phyloP scores from a whole-genome alignment of 768 basidiomycete genomes.

The Pulveroboletus ravenelii region DNA sequence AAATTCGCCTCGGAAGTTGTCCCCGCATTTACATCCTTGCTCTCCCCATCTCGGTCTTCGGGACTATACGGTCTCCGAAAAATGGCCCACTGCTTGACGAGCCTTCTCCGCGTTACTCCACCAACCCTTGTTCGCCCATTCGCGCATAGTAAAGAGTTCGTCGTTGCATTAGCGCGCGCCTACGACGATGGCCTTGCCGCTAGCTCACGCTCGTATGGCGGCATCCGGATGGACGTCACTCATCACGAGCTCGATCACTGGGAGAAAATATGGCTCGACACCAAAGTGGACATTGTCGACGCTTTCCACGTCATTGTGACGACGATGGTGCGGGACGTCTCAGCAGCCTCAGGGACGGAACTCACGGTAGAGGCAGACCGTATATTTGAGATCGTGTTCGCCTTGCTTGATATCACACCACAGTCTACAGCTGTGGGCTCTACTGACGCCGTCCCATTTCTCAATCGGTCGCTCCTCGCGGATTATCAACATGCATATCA shows the following conservation, averaged over 20 bases:
- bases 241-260: constrained; percentile 50
- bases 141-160: constrained; percentile 45
- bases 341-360: constrained; percentile 37
- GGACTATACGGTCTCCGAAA: constrained; percentile 67
- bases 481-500: constrained; percentile 72
- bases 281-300: constrained; percentile 70
- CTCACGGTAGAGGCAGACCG: constrained; percentile 48
- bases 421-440: constrained; percentile 12
- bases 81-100: constrained; percentile 50
- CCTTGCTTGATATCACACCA: constrained; percentile 46
- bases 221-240: constrained; percentile 31
- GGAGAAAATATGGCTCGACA: constrained; percentile 67
- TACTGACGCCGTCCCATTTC: constrained; percentile 45
- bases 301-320: constrained; percentile 57
- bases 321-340: constrained; percentile 46
- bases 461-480: constrained; percentile 60
- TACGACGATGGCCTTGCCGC: constrained; percentile 57
- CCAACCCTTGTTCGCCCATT: constrained; percentile 49
- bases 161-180: constrained; percentile 51
- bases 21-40: constrained; percentile 48
- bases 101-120: constrained; percentile 50
- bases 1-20: constrained; percentile 44
- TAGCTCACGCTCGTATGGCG: constrained; percentile 60
- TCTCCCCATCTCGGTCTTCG: constrained; percentile 39
- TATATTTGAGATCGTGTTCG: constrained; percentile 54